These are phyloP conservation scores for Exserohilum turcica DNA, from an alignment of 2,329 filamentous ascomycete genomes.

Conservation along the genomic window DNA sequence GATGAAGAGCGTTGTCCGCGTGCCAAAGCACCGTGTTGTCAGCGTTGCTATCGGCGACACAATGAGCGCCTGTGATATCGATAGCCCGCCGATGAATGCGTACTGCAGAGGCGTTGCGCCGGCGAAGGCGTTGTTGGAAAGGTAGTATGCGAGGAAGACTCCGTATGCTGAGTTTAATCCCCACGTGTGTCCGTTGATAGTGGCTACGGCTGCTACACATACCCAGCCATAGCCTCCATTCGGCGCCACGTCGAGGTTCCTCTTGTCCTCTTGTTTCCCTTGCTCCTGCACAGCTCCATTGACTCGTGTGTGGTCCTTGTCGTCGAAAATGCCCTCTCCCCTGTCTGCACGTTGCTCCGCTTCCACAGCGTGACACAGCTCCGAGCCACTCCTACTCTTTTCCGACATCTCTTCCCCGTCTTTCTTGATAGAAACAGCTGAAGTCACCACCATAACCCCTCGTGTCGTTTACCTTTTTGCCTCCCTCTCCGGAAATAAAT, in stretches of 20 bases:
- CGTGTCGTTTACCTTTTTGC: not conserved
- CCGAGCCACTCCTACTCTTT: conserved; percentile 8
- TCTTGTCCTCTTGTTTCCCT: conserved; percentile 1
- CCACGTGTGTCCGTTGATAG: conserved; percentile 66
- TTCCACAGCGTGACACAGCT: not conserved
- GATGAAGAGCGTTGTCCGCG: conserved; percentile 65
- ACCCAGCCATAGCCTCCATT: conserved; percentile 68
- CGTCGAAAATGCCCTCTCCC: not conserved
- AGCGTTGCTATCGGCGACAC: conserved; percentile 71
- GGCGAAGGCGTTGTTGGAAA: conserved; percentile 66
- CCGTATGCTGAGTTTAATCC: conserved; percentile 74
- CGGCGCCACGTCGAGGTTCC: conserved; percentile 53
- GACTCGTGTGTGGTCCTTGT: not conserved
- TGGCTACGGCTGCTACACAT: conserved; percentile 50
- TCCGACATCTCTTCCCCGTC: conserved; percentile 5
- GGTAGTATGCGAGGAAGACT: conserved; percentile 74
- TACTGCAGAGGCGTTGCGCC: conserved; percentile 69
- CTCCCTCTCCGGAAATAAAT: not conserved
- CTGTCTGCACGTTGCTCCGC: not conserved
- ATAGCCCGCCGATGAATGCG: conserved; percentile 77
- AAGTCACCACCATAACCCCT: not conserved
- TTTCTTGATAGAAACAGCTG: not conserved
- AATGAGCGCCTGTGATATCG: conserved; percentile 68
- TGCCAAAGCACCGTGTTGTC: conserved; percentile 66
- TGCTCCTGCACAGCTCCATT: not conserved